Percentiles rank a stretch among this genome's conserved stretches.
Conservation (phyloP, 805 yeast genomes). For the Zygotorulaspora sp. region DNA sequence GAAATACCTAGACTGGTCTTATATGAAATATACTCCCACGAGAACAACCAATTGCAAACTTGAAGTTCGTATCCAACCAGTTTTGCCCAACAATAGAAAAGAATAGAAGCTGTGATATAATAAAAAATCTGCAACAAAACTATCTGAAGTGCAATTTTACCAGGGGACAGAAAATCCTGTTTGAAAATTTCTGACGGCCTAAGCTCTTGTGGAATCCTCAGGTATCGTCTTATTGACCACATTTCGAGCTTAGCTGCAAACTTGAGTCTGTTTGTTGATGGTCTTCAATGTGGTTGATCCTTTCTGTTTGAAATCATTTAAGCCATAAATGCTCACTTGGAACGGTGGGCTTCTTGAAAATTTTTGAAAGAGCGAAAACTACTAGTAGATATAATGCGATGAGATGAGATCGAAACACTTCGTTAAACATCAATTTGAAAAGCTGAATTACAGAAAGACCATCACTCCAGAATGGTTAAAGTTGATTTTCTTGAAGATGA, state of each 20-base stretch:
- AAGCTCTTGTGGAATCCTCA: conserved; percentile 30
- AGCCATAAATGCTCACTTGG: background rate
- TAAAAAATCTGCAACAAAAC: conserved; percentile 72
- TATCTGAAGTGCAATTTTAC: conserved; percentile 64
- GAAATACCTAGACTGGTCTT: conserved; percentile 80
- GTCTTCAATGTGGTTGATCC: too few relatives aligned
- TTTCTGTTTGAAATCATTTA: too few relatives aligned
- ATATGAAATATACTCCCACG: conserved; percentile 70
- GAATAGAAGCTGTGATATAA: conserved; percentile 63
- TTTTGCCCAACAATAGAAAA: conserved; percentile 61
- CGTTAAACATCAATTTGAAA: too few relatives aligned
- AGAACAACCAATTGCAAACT: conserved; percentile 61
- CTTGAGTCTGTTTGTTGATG: too few relatives aligned
- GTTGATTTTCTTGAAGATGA: conserved; percentile 20
- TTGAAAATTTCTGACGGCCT: conserved; percentile 32
- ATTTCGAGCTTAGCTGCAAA: conserved; percentile 11
- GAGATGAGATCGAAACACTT: conserved; percentile 28
- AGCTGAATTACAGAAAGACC: background rate
- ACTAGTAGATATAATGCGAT: conserved; percentile 19
- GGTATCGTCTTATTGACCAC: conserved; percentile 28
- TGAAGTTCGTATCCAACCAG: conserved; percentile 68
- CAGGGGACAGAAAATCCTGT: conserved; percentile 51
- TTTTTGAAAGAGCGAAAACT: background rate
- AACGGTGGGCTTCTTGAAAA: background rate
- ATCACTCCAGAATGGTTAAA: conserved; percentile 5